phyloP scores from a whole-genome alignment of 257 asterid genomes.

The Linderniella brevidens region DNA sequence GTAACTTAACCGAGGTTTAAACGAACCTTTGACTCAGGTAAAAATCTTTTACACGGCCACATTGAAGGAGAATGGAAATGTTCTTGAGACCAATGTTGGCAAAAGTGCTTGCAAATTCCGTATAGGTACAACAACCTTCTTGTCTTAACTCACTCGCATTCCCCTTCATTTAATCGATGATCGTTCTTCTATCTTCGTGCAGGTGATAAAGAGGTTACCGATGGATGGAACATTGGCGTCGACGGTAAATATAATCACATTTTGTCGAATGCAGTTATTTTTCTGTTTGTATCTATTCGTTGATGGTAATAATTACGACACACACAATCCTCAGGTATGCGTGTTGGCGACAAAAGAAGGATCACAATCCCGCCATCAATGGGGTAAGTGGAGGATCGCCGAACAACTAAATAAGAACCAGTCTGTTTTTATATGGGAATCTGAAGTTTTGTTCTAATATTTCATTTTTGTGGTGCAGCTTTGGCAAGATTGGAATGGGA shows the following conservation, averaged over 20 bases:
- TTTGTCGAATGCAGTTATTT: neutral
- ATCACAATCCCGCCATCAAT: conserved; percentile 59
- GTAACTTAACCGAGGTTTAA: conserved; percentile 2
- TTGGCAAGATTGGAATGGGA: conserved; percentile 25
- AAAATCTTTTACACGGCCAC: conserved; percentile 46
- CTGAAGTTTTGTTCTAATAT: neutral
- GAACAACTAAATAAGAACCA: neutral
- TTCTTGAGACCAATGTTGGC: conserved; percentile 42
- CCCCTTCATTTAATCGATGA: neutral
- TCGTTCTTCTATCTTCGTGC: conserved; percentile 12
- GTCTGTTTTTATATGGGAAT: conserved; percentile 2
- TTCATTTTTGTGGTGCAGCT: conserved; percentile 30
- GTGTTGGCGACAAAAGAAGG: conserved; percentile 75
- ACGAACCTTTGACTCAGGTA: conserved; percentile 30
- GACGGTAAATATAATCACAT: conserved; percentile 27
- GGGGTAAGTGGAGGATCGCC: conserved; percentile 37
- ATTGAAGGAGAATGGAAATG: conserved; percentile 42
- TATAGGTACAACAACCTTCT: conserved; percentile 32
- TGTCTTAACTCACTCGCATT: neutral
- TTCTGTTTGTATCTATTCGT: neutral
- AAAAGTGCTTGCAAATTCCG: conserved; percentile 31
- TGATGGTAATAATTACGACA: conserved; percentile 1
- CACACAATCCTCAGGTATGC: conserved; percentile 51
- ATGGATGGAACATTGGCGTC: conserved; percentile 67
- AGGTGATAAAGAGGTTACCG: conserved; percentile 43